Evolutionary conservation across 768 basidiomycete species (phyloP).

Genomic region (Phylloporus sp.): DNA sequence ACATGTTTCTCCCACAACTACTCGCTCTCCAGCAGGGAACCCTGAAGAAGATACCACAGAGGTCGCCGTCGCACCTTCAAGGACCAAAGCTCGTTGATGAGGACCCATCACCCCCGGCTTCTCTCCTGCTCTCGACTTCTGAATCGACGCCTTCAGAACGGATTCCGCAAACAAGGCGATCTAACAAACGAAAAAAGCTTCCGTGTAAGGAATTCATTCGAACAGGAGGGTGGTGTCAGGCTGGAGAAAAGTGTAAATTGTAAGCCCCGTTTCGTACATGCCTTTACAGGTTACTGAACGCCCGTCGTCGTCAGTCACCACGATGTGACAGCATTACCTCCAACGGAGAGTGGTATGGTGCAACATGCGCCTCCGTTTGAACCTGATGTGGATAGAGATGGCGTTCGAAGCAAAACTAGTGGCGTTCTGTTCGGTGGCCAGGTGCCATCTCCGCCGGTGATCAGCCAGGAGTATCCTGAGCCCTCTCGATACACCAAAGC

Average conservation of each 20-base stretch:
- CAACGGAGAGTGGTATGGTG: constrained; percentile 6
- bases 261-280: constrained; percentile 21
- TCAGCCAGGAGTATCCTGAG: neutral
- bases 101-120: constrained; percentile 14
- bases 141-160: constrained; percentile 16
- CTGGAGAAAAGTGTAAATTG: constrained; percentile 41
- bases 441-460: constrained; percentile 10
- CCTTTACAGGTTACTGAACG: neutral
- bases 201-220: constrained; percentile 42
- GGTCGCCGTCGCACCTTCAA: constrained; percentile 7
- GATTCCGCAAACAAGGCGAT: neutral
- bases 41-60: neutral
- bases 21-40: constrained; percentile 6
- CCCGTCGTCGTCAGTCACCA: constrained; percentile 12
- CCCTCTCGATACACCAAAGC: constrained; percentile 33
- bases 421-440: constrained; percentile 21
- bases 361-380: constrained; percentile 5
- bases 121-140: constrained; percentile 23
- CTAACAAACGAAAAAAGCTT: constrained; percentile 27
- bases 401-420: constrained; percentile 23
- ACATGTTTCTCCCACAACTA: constrained; percentile 13
- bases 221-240: constrained; percentile 41
- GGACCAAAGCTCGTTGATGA: constrained; percentile 15
- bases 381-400: constrained; percentile 3
- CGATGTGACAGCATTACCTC: constrained; percentile 24